A percentile compares a stretch with the other conserved stretches of the same genome.
Conservation (phyloP, 306 rosid species). For the Vigna nakashimae region DNA sequence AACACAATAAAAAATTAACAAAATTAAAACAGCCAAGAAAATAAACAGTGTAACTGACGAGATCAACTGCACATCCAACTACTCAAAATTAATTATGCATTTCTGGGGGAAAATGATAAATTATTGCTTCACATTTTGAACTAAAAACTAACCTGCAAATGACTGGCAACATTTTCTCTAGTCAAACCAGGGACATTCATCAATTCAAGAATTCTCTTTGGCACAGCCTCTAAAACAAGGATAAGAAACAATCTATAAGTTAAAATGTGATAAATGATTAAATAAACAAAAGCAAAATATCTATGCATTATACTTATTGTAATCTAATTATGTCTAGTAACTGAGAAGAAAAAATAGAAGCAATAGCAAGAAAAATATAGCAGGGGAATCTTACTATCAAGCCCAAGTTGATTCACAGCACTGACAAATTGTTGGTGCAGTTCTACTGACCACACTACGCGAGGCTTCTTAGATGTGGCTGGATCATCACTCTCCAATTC, state of each 20-base stretch:
- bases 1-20: not conserved
- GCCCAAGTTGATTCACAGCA: constrained; percentile 90
- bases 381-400: constrained; percentile 71
- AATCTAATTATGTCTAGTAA: constrained; percentile 12
- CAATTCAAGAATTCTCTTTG: constrained; percentile 83
- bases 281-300: constrained; percentile 10
- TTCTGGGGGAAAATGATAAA: not conserved
- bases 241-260: constrained; percentile 37
- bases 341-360: not conserved
- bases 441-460: constrained; percentile 87
- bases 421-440: constrained; percentile 83
- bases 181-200: constrained; percentile 88
- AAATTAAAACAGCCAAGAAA: not conserved
- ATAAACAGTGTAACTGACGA: not conserved
- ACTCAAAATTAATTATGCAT: not conserved
- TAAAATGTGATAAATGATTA: constrained; percentile 10
- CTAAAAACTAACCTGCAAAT: constrained; percentile 72
- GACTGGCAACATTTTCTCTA: constrained; percentile 93
- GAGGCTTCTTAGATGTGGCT: constrained; percentile 78
- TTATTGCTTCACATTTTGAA: constrained; percentile 17
- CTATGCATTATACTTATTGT: constrained; percentile 16
- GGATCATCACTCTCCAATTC: constrained; percentile 56
- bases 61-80: not conserved
- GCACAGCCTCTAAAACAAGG: constrained; percentile 75
- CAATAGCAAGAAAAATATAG: constrained; percentile 18